Evolutionary conservation across 495 filamentous ascomycete genomes (phyloP).

Genomic region (Penicillium soppii): DNA sequence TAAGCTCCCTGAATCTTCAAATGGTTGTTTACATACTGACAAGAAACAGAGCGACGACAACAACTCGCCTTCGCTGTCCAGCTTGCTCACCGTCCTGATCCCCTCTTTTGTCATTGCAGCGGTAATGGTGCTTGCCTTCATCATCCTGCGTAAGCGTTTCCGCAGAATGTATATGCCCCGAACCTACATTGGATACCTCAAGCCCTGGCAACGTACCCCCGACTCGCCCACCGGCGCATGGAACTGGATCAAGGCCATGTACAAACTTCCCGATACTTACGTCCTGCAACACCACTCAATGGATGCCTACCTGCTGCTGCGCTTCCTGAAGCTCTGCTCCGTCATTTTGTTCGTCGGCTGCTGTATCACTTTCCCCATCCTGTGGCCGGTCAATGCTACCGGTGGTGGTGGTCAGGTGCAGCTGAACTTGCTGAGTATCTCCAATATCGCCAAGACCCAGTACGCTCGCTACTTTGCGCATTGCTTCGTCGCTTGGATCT

Average conservation of each 20-base stretch:
- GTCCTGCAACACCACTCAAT: slow-evolving; percentile 87
- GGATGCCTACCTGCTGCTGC: slow-evolving; percentile 84
- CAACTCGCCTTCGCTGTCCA: slow-evolving; percentile 48
- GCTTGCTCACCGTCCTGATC: slow-evolving; percentile 68
- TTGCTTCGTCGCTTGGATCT: slow-evolving; percentile 68
- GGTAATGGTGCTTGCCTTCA: slow-evolving; percentile 70
- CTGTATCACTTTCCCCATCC: slow-evolving; percentile 77
- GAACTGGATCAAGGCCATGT: slow-evolving; percentile 76
- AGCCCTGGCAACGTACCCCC: slow-evolving; percentile 65
- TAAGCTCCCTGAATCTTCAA: slow-evolving; percentile 9
- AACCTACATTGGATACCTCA: slow-evolving; percentile 77
- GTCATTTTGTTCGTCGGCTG: slow-evolving; percentile 77
- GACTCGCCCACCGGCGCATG: slow-evolving; percentile 65
- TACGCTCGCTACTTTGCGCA: slow-evolving; percentile 77
- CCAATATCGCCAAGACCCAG: slow-evolving; percentile 57
- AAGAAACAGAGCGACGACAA: slow-evolving; percentile 15
- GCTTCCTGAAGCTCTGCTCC: slow-evolving; percentile 74
- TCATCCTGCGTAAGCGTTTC: slow-evolving; percentile 70
- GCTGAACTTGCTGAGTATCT: slow-evolving; percentile 76
- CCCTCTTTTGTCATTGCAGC: slow-evolving; percentile 50
- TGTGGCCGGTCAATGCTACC: slow-evolving; percentile 85
- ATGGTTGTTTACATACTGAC: slow-evolving; percentile 6
- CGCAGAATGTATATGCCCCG: slow-evolving; percentile 82
- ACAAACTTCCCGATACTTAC: slow-evolving; percentile 76
- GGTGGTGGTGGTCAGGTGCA: slow-evolving; percentile 59